Base-by-base conservation (phyloP, 441 rosid species). In the Jatropha multifida region DNA sequence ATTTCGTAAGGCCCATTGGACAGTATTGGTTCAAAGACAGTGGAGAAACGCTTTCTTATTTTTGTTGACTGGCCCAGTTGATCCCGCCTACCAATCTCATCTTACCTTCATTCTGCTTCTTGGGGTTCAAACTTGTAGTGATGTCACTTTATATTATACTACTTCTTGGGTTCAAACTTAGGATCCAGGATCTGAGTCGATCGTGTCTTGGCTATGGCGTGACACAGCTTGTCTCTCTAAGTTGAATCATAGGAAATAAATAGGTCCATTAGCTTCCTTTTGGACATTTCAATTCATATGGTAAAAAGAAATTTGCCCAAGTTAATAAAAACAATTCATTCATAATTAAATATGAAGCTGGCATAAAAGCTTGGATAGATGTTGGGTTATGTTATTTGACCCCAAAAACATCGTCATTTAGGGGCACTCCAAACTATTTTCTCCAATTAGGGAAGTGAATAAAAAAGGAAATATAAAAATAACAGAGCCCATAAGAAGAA, bases 321-420 rank as follows among this genome's bases (percentile, higher is more conserved):
- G n/a, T 52, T 52, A 52, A 52, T 9, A 20, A 5, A 71, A 67
- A 17, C 11, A 23, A 23, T 55, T 55, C 6, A 56, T n/a, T 49
- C 18, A 52, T 26, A 78, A 72, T 74, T 73, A 66, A 74, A 56
- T 69, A 76, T 14, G 26, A 80, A 81, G 74, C 37, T 7, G 56
- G 65, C 64, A 51, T 15, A 55, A 32, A 41, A 73, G 81, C 59
- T 38, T 59, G 81, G 79, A 69, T 78, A 81, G 75, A 85, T 20
- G 11, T 48, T 38, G 76, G 83, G 74, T 79, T 66, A 76, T 61
- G 83, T 79, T 77, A 77, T 80, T 77, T 59, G 52, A 70, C 83
- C 81, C 74, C 74, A 73, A 70, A 78, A 78, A 81, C 80, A 78
- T 78, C 56, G 46, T 26, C 40, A 68, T 79, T 78, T 72, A 44